Conservation (phyloP, 306 rosid species). For the Castanea crenata region DNA sequence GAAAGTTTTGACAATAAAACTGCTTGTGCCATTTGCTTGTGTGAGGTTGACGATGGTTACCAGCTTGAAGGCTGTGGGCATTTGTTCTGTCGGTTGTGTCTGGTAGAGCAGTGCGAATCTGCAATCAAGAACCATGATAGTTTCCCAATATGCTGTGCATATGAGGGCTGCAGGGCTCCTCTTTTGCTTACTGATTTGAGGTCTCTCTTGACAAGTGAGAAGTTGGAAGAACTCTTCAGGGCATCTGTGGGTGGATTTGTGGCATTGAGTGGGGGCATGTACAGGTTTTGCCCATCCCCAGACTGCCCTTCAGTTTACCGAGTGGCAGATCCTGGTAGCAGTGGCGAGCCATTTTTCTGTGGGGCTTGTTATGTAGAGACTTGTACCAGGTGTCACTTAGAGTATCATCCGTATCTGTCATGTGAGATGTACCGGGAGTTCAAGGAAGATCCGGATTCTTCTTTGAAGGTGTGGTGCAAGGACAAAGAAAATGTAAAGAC, state of each 20-base stretch:
- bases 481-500: constrained; percentile 77
- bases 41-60: constrained; percentile 76
- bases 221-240: constrained; percentile 86
- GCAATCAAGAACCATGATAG: constrained; percentile 66
- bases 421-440: constrained; percentile 69
- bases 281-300: constrained; percentile 87
- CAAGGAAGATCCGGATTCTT: constrained; percentile 87
- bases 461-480: constrained; percentile 74
- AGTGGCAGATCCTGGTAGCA: constrained; percentile 46
- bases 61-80: constrained; percentile 78
- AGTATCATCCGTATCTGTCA: constrained; percentile 74
- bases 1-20: constrained; percentile 36
- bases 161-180: constrained; percentile 47
- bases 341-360: constrained; percentile 65
- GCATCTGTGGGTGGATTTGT: constrained; percentile 85
- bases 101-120: constrained; percentile 83
- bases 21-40: constrained; percentile 81
- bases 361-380: constrained; percentile 88
- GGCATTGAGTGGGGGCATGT: constrained; percentile 48
- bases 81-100: constrained; percentile 63
- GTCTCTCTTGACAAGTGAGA: constrained; percentile 49
- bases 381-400: constrained; percentile 81
- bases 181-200: constrained; percentile 60
- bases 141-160: constrained; percentile 73
- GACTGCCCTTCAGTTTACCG: constrained; percentile 85